These are phyloP conservation scores for Botrytis cinerea DNA, from an alignment of 2,329 filamentous ascomycete species.

Conservation along the genomic window DNA sequence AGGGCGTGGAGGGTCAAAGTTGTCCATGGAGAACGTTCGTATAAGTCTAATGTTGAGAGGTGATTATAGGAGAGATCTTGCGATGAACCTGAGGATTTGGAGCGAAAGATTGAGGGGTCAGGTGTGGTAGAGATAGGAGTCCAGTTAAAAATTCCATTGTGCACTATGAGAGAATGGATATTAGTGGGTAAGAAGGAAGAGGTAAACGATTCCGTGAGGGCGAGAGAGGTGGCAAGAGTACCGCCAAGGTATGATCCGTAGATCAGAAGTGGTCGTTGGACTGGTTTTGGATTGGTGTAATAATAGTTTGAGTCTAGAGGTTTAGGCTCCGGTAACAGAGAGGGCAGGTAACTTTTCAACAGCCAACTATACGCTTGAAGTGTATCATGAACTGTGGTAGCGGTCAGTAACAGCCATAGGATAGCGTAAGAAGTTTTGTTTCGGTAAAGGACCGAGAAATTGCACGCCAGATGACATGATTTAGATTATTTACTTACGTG, in stretches of 20 bases:
- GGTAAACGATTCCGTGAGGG: conserved; percentile 54
- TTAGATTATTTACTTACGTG: conserved; percentile 5
- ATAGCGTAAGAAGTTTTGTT: not conserved
- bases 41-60: not conserved
- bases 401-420: conserved; percentile 40
- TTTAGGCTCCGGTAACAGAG: conserved; percentile 19
- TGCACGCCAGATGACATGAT: not conserved
- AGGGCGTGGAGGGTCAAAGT: conserved; percentile 36
- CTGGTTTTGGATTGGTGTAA: conserved; percentile 25
- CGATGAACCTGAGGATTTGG: not conserved
- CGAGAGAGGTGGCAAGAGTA: conserved; percentile 56
- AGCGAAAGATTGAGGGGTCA: not conserved
- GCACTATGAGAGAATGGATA: conserved; percentile 52
- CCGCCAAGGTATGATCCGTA: conserved; percentile 62
- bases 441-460: not conserved
- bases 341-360: conserved; percentile 29
- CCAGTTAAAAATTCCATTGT: conserved; percentile 67
- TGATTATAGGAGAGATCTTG: not conserved
- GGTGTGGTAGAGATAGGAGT: conserved; percentile 58
- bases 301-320: not conserved
- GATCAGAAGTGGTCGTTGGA: conserved; percentile 45
- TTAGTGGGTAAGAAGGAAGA: conserved; percentile 43
- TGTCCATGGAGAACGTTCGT: conserved; percentile 28
- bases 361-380: conserved; percentile 50
- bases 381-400: conserved; percentile 58